These are phyloP conservation scores for Dactylellina leptospora DNA, from an alignment of 2,329 filamentous ascomycete genomes.

Conservation along the genomic window DNA sequence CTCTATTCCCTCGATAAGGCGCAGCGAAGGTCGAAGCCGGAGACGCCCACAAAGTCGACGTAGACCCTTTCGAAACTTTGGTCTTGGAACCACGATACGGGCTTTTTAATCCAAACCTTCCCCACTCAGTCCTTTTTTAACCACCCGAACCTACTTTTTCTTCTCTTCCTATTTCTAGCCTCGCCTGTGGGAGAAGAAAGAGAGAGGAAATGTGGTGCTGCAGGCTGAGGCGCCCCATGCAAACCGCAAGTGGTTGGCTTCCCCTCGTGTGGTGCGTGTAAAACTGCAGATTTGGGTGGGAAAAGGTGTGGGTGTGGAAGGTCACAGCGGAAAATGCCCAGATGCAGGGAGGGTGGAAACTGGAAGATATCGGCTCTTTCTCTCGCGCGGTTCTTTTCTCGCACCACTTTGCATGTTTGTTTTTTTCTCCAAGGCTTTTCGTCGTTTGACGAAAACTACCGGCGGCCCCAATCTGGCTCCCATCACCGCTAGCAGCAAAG, in stretches of 20 bases:
- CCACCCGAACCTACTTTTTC: not conserved
- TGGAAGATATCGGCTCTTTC: slow-evolving; percentile 53
- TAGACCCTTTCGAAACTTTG: not conserved
- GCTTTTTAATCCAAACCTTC: not conserved
- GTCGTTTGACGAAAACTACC: slow-evolving; percentile 51
- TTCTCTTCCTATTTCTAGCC: not conserved
- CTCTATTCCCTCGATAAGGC: slow-evolving; percentile 30
- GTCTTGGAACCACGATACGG: not conserved
- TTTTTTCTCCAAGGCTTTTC: slow-evolving; percentile 29
- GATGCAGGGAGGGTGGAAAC: slow-evolving; percentile 32
- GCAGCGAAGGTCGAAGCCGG: slow-evolving; percentile 10
- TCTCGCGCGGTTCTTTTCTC: slow-evolving; percentile 53
- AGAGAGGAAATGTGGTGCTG: slow-evolving; percentile 9
- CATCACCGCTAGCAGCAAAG: slow-evolving; percentile 10
- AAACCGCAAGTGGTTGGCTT: slow-evolving; percentile 24
- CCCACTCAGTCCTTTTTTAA: not conserved
- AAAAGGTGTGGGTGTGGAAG: slow-evolving; percentile 45
- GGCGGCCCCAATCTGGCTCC: slow-evolving; percentile 39
- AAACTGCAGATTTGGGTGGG: slow-evolving; percentile 49
- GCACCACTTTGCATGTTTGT: slow-evolving; percentile 31
- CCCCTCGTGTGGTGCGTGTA: slow-evolving; percentile 50
- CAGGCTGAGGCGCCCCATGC: slow-evolving; percentile 47
- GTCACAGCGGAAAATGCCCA: slow-evolving; percentile 46
- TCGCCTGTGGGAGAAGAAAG: slow-evolving; percentile 2
- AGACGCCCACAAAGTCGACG: slow-evolving; percentile 10